Base-by-base conservation (phyloP, 164 flowering plant genomes). In the Vitis riparia region DNA sequence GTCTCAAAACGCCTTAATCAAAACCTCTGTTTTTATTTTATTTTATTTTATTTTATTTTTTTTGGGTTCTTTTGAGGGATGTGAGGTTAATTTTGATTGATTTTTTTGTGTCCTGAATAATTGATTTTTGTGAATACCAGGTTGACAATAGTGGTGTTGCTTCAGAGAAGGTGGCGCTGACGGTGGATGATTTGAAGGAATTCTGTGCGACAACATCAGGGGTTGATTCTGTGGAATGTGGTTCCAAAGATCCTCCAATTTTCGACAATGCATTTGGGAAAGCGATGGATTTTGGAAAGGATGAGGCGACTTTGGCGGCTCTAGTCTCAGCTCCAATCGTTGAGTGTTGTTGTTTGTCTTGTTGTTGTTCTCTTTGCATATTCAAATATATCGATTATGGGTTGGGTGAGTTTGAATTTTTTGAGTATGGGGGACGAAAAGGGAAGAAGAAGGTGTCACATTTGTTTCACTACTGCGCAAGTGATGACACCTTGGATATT, bases 151-250 rank as follows among this genome's bases (percentile, higher is more conserved):
- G 17, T 74, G 85, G 80, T n/a, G 80, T 69, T 23, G 71, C 72
- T n/a, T 71, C 83, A 71, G 91, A 86, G 75, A 86, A 82, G 70
- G 73, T 84, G 68, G 48, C 68, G 66, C 77, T 79, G 71, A 69
- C 67, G 58, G 71, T 78, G 52, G 90, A 86, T 66, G 78, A 77
- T 76, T 81, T 90, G 0, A 88, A 89, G 80, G 89, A 83, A 37
- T 49, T 68, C 66, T 53, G 75, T 63, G 60, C 81, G 37, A 72
- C 79, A 58, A 72, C 80, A 57, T 59, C 83, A 19, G 63, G 57
- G 62, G 66, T 59, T 19, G 88, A 87, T 81, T 84, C 84, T 49
- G 81, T 74, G 48, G 87, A 84, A 71, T 77, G 85, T 47, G 82
- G 65, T 13, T 70, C 75, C 59, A 69, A 65, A 2, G 86, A 81